phyloP scores from a whole-genome alignment of 1,284 basidiomycete genomes.

The Phylloporus sp. region DNA sequence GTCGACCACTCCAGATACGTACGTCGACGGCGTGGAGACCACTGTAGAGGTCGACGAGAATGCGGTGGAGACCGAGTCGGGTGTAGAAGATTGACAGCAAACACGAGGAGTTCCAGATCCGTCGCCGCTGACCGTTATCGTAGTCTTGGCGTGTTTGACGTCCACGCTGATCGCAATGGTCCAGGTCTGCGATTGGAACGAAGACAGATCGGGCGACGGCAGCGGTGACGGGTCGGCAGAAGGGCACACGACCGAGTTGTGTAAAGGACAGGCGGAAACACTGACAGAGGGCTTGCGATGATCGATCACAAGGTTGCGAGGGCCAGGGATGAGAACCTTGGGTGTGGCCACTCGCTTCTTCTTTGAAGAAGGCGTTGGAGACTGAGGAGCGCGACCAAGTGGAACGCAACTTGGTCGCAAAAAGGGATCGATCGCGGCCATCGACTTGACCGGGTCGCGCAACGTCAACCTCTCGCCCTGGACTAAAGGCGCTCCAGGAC shows the following conservation, averaged over 20 bases:
- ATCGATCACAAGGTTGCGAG: neutral
- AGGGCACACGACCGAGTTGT: neutral
- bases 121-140: neutral
- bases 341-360: neutral
- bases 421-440: too few species aligned
- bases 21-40: too few species aligned
- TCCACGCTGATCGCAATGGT: neutral
- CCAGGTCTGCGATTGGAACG: constrained; percentile 16
- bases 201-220: constrained; percentile 5
- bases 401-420: too few species aligned
- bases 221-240: neutral
- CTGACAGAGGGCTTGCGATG: neutral
- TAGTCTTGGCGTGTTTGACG: neutral
- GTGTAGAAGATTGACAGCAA: neutral
- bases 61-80: neutral
- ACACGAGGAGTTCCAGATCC: neutral
- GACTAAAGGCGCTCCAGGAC: neutral
- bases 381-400: neutral
- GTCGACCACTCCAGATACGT: too few species aligned
- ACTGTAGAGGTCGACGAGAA: neutral
- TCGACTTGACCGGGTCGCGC: neutral
- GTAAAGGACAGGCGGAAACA: neutral
- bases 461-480: neutral
- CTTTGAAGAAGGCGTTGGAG: neutral
- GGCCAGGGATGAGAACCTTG: neutral